Percentiles rank a stretch among this genome's conserved stretches.
Conservation (phyloP, 192 early-diverging fungal genomes). For the Geranomyces variabilis region DNA sequence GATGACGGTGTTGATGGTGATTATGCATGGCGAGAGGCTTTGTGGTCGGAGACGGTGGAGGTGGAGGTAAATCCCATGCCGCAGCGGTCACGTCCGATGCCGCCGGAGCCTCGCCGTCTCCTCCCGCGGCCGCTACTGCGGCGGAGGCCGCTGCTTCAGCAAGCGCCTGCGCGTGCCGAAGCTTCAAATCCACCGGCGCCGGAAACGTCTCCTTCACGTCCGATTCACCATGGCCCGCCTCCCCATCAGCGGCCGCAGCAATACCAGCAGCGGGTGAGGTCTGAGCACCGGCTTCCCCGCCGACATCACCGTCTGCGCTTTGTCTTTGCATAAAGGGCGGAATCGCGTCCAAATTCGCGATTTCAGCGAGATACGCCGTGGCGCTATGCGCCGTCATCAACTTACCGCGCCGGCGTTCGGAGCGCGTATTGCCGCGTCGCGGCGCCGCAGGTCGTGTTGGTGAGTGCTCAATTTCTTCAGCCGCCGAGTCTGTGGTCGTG, state of each 20-base stretch:
- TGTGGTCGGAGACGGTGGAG: background rate
- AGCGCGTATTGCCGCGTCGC: conserved; percentile 1
- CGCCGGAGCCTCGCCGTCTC: too few species aligned
- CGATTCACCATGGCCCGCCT: too few species aligned
- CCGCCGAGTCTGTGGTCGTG: background rate
- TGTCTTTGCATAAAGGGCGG: background rate
- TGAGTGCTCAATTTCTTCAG: background rate
- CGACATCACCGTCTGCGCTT: too few species aligned
- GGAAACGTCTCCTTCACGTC: too few species aligned
- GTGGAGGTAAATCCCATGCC: background rate
- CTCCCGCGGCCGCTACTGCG: too few species aligned
- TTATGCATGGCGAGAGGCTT: background rate
- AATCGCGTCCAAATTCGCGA: background rate
- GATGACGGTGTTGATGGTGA: background rate
- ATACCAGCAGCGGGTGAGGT: too few species aligned
- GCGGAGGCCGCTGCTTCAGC: too few species aligned
- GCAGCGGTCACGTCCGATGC: too few species aligned
- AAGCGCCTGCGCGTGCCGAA: too few species aligned
- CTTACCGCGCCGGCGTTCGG: conserved; percentile 25
- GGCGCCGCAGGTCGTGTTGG: background rate
- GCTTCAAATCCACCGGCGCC: too few species aligned
- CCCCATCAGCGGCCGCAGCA: too few species aligned
- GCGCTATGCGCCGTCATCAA: conserved; percentile 6
- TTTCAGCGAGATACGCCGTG: conserved; percentile 1
- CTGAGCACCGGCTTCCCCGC: too few species aligned